Conservation (phyloP, 305 asterid genomes). For the Salvia sclarea region DNA sequence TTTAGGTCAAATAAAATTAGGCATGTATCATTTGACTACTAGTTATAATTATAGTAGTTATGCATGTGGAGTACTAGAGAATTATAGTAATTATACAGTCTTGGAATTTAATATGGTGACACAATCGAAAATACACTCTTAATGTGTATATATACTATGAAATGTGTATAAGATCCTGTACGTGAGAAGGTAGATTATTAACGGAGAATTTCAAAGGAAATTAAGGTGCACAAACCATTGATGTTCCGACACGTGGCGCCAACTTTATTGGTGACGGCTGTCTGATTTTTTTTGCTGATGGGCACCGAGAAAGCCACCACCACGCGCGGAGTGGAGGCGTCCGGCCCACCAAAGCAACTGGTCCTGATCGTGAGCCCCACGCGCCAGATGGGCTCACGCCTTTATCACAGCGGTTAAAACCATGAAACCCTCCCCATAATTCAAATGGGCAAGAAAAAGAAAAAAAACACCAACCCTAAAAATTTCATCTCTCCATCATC, state of each 20-base stretch:
- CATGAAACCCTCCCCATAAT: constrained; percentile 33
- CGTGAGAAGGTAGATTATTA: neutral
- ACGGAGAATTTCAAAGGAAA: neutral
- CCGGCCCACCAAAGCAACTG: accelerated
- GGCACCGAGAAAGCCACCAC: constrained; percentile 10
- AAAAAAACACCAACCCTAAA: constrained; percentile 44
- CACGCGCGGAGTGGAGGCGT: constrained; percentile 9
- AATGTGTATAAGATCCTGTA: neutral
- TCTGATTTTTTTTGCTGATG: constrained; percentile 25
- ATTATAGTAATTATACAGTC: no score
- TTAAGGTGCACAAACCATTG: constrained; percentile 20
- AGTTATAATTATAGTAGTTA: no score
- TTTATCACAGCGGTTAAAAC: constrained; percentile 36
- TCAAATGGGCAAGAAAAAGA: constrained; percentile 1
- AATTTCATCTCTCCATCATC: constrained; percentile 26
- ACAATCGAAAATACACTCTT: no score
- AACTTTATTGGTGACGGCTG: constrained; percentile 38
- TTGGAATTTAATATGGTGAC: no score
- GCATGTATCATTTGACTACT: no score
- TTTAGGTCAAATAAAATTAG: no score
- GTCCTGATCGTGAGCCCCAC: constrained; percentile 7
- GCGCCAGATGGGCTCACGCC: neutral
- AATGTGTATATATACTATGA: no score
- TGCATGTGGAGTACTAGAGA: no score
- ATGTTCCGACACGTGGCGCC: constrained; percentile 32